Conservation (phyloP, 495 filamentous ascomycete species). For the Penicillium riverlandense region DNA sequence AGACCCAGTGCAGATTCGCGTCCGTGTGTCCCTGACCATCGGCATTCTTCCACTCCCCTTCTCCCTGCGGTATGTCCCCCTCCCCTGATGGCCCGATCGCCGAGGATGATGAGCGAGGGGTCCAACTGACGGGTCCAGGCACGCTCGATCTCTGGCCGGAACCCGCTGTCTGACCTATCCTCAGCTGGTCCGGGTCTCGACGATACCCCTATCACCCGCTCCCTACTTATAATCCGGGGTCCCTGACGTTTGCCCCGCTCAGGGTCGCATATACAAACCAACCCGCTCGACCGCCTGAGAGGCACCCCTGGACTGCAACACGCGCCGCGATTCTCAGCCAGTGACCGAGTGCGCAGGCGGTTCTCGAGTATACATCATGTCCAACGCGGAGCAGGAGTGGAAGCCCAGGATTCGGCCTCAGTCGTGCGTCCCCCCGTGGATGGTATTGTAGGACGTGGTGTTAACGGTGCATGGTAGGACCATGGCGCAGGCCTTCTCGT, state of each 20-base stretch:
- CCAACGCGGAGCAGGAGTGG: conserved; percentile 67
- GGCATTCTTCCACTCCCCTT: neutral
- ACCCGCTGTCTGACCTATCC: conserved; percentile 3
- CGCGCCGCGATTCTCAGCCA: too few species aligned
- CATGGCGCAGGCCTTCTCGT: conserved; percentile 79
- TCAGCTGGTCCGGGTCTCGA: conserved; percentile 20
- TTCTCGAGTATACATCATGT: conserved; percentile 25
- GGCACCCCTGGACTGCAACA: neutral
- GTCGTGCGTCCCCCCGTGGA: conserved; percentile 54
- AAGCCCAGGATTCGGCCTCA: conserved; percentile 72
- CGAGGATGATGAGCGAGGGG: too few species aligned
- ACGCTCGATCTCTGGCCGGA: conserved; percentile 2
- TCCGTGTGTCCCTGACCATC: neutral
- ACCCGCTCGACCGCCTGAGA: conserved; percentile 2
- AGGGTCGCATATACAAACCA: conserved; percentile 6
- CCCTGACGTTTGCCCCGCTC: conserved; percentile 11
- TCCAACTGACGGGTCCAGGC: neutral
- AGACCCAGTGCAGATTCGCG: neutral
- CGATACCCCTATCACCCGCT: neutral
- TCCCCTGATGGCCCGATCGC: neutral
- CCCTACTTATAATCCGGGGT: conserved; percentile 3
- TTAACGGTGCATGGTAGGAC: conserved; percentile 51
- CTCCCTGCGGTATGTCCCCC: neutral
- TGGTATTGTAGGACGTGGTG: conserved; percentile 1
- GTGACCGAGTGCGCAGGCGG: too few species aligned